A percentile compares a stretch with the other conserved stretches of the same genome.
Conservation (phyloP, 352 stramenopile species). For the Globisporangium lucens region DNA sequence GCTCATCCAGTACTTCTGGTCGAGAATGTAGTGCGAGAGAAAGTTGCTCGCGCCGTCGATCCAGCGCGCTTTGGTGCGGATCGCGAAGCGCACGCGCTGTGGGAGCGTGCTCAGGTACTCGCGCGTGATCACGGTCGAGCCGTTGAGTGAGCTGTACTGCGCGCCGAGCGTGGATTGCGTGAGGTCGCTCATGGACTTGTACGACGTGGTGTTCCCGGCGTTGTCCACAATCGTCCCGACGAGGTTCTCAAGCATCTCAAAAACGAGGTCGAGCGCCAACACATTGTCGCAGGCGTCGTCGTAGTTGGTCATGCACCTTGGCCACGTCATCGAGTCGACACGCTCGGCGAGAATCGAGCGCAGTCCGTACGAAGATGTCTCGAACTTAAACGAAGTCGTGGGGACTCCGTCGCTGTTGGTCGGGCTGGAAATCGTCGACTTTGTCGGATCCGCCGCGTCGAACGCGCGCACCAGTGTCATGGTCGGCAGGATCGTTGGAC, state of each 20-base stretch:
- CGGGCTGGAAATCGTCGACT: slow-evolving; percentile 15
- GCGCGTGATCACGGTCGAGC: slow-evolving; percentile 29
- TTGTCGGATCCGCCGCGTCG: slow-evolving; percentile 1
- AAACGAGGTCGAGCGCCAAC: slow-evolving; percentile 25
- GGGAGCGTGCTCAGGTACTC: slow-evolving; percentile 42
- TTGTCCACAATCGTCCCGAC: slow-evolving; percentile 34
- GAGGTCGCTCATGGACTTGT: slow-evolving; percentile 45
- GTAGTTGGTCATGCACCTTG: slow-evolving; percentile 27
- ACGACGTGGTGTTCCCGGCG: slow-evolving; percentile 43
- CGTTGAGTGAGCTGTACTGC: slow-evolving; percentile 9
- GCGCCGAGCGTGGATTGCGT: slow-evolving; percentile 27
- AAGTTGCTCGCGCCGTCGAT: slow-evolving; percentile 47
- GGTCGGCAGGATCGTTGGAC: slow-evolving; percentile 30
- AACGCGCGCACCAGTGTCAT: slow-evolving; percentile 22
- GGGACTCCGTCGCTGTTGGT: slow-evolving; percentile 16
- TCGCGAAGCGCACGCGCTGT: slow-evolving; percentile 46
- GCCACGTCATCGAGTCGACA: slow-evolving; percentile 21
- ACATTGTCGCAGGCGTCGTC: slow-evolving; percentile 25
- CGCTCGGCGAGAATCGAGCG: slow-evolving; percentile 33
- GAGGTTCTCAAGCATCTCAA: slow-evolving; percentile 44
- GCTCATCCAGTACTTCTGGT: slow-evolving; percentile 60
- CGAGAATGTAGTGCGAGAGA: slow-evolving; percentile 45
- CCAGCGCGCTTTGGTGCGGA: slow-evolving; percentile 47
- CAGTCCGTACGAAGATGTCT: slow-evolving; percentile 42
- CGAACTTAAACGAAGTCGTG: slow-evolving; percentile 38